phyloP scores from a whole-genome alignment of 768 basidiomycete genomes.

The Symmetrospora coprosmae region DNA sequence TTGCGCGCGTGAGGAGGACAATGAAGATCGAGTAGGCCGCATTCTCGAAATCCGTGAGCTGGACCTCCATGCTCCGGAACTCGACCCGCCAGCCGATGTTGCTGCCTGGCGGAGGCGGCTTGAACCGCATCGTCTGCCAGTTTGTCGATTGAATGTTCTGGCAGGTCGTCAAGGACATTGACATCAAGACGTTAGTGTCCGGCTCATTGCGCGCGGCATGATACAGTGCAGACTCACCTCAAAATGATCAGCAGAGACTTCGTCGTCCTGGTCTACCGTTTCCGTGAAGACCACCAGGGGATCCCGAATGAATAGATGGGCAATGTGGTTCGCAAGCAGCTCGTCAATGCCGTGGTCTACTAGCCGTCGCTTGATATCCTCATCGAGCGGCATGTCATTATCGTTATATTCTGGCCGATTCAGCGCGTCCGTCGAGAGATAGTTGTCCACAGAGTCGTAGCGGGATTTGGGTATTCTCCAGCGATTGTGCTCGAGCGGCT shows the following conservation, averaged over 20 bases:
- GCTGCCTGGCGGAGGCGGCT: conserved; percentile 86
- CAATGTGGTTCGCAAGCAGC: conserved; percentile 72
- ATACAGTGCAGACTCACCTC: conserved; percentile 47
- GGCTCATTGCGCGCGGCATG: neutral
- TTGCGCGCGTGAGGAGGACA: conserved; percentile 83
- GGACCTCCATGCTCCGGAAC: conserved; percentile 97
- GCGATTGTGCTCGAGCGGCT: conserved; percentile 64
- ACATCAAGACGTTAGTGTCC: neutral
- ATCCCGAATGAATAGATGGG: conserved; percentile 94
- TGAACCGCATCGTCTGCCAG: conserved; percentile 98
- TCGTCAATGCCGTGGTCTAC: conserved; percentile 75
- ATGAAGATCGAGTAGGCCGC: conserved; percentile 91
- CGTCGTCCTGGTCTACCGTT: conserved; percentile 81
- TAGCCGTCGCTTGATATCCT: conserved; percentile 57
- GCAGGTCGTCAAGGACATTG: neutral
- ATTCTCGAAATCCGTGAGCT: conserved; percentile 97
- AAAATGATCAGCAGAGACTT: conserved; percentile 78
- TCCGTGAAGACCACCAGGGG: conserved; percentile 91
- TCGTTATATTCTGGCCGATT: conserved; percentile 94
- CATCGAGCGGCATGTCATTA: conserved; percentile 61
- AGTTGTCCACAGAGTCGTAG: conserved; percentile 89
- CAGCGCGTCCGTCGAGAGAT: conserved; percentile 69
- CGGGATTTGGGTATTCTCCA: conserved; percentile 86
- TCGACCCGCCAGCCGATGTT: conserved; percentile 95
- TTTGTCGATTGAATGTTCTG: conserved; percentile 99